A percentile compares a stretch with the other conserved stretches of the same genome.
phyloP scores from a whole-genome alignment of 495 filamentous ascomycete genomes.

The Margaritispora aquatica region DNA sequence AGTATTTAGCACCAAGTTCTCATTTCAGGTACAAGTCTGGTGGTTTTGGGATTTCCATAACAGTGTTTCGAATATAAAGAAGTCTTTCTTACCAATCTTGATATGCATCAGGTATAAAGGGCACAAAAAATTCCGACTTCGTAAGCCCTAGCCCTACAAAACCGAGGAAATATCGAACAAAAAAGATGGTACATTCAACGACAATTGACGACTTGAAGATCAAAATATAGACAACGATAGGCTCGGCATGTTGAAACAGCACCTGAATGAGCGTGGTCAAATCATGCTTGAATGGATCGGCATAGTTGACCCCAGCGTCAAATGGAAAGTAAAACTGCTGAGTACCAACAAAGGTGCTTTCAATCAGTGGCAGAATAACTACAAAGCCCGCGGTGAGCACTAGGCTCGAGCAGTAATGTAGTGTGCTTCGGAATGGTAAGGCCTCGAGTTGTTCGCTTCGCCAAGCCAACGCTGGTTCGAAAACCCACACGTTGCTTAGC shows the following conservation, averaged over 20 bases:
- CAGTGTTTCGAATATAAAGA: too few relatives aligned
- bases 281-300: background rate
- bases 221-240: background rate
- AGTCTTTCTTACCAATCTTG: background rate
- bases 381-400: background rate
- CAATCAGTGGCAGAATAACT: background rate
- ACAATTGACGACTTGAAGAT: background rate
- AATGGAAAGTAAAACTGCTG: background rate
- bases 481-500: background rate
- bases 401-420: background rate
- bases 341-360: background rate
- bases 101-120: background rate
- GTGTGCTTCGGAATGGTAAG: too few relatives aligned
- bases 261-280: background rate
- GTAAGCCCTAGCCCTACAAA: background rate
- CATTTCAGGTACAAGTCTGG: background rate
- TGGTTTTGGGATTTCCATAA: too few relatives aligned
- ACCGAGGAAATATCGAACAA: background rate
- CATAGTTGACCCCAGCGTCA: background rate
- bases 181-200: background rate
- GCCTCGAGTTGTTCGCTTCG: too few relatives aligned
- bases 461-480: too few relatives aligned
- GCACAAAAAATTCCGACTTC: background rate
- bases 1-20: too few relatives aligned
- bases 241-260: background rate